Base-by-base conservation (phyloP, 225 moss, liverwort and hornwort species). In the Marchantia paleacea region DNA sequence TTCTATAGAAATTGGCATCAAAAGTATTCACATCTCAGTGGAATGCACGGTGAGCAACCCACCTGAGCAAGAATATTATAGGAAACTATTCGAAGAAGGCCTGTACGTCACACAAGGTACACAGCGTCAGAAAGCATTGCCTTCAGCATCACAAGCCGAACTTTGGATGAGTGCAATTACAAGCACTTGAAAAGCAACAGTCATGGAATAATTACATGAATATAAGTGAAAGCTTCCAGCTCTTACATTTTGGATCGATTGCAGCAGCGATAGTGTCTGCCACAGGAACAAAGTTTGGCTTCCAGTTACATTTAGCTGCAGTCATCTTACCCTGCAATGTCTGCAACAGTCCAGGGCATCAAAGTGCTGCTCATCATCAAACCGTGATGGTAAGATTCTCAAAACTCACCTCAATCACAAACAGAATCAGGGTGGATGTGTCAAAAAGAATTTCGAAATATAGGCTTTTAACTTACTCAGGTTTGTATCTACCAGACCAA, bases 51-150 rank as follows among this genome's bases (percentile, higher is more conserved):
- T 30, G 3, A 52, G 48, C 10, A 75, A 18, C 8, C 58, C 68
- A 85, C 82, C 75, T 94, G 93, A 73, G 94, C 92, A 76, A 97
- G 89, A 85, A 97, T 91, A 75, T 97, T 94, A 82, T 93, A 97
- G 4, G 96, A 97, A 71, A 94, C 86, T n/a, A 97, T 69, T 39
- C 91, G 92, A 65, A 97, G 77, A 65, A 84, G 75, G 76, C 91
- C 92, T 94, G 84, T 65, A 82, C 18, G 81, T 52, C 57, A 78
- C n/a, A 80, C 55, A 71, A 65, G 26, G n/a, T 30, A 14, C 31
- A 51, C 18, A 60, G 60, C 31, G 19, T 22, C 20, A 12, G 0
- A 6, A 51, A 1, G 50, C 48, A 48, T 16, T 49, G 31, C 14
- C 8, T 39, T 39, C 39, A 39, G 39, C 39, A 39, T 39, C 39